Percentiles rank a stretch among this genome's conserved stretches.
Conservation (phyloP, 768 basidiomycete genomes). For the Termitomyces bulborhizus region DNA sequence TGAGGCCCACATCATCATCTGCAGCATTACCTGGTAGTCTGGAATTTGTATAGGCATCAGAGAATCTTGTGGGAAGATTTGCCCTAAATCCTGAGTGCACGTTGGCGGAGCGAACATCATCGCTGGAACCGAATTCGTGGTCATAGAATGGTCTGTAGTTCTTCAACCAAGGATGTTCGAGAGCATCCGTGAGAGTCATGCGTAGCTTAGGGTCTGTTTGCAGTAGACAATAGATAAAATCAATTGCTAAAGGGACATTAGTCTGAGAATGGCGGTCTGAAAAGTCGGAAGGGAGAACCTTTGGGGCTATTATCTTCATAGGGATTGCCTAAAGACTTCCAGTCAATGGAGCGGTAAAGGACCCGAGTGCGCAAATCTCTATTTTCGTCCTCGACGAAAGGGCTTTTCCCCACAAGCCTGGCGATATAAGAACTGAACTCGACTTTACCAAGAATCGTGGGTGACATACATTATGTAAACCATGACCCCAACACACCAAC, state of each 20-base stretch:
- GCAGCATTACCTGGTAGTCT: neutral
- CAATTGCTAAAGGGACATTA: constrained; percentile 30
- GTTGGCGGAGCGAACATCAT: neutral
- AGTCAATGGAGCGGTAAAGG: constrained; percentile 52
- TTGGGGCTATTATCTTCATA: constrained; percentile 27
- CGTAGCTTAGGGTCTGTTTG: constrained; percentile 54
- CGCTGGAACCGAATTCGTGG: neutral
- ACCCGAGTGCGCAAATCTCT: constrained; percentile 57
- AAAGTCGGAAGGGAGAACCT: constrained; percentile 30
- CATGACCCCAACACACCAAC: constrained; percentile 95
- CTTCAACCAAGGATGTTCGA: constrained; percentile 71
- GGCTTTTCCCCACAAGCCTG: constrained; percentile 70
- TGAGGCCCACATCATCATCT: neutral
- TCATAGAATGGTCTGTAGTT: constrained; percentile 24
- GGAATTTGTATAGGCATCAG: neutral
- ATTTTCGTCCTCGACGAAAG: constrained; percentile 71
- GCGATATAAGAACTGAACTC: neutral
- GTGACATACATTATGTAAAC: constrained; percentile 72
- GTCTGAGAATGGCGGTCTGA: neutral
- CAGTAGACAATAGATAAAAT: constrained; percentile 66
- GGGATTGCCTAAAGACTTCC: constrained; percentile 34
- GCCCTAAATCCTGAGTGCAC: constrained; percentile 14
- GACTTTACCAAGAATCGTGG: neutral
- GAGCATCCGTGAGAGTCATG: constrained; percentile 66
- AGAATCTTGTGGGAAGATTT: constrained; percentile 21